Evolutionary conservation across 345 rosid species (phyloP), one percentile per base, ranked within the genome.

Genomic region (Populus pruinosa): DNA sequence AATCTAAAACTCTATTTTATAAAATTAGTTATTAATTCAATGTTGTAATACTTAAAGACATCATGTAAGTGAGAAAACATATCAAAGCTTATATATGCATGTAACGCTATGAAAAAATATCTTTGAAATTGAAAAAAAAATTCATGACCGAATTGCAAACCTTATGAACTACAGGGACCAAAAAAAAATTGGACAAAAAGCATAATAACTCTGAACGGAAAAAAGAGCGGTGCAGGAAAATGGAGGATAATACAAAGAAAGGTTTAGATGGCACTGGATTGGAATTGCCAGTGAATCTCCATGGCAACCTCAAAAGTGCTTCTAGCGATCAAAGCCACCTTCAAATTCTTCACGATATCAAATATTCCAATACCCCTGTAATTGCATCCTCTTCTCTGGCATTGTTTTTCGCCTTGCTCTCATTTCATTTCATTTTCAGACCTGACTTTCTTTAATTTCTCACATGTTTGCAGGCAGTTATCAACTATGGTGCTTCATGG

Each of bases 401-500:
- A 8, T 23, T 8, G 8, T 72, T 41, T 81, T 10, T 64, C 53
- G 38, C 8, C 14, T 72, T 75, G n/a, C n/a, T 7, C 9, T 49
- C 8, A 31, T 72, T 67, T 38, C 38, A 20, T 23, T 35, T 33
- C 36, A 33, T 33, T 33, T 33, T 33, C 36, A 33, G 5, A 11
- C 39, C 53, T 49, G 47, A 16, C 5, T 1, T 8, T 56, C 31
- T 67, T 29, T 5, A 18, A 27, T 31, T 12, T 20, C 5, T 68
- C 25, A 23, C 39, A 9, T 41, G 21, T 44, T 79, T 72, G 81
- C 88, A 87, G 94, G 86, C 89, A 5, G 87, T 87, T 50, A 80
- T 91, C 82, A 91, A 87, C 76, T 89, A 88, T 33, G 92, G 92
- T n/a, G 91, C 92, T 10, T 88, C 91, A 11, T 88, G 92, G 91